Evolutionary conservation across 2,329 filamentous ascomycete genomes (phyloP).

Genomic region (Ophiostoma ips): DNA sequence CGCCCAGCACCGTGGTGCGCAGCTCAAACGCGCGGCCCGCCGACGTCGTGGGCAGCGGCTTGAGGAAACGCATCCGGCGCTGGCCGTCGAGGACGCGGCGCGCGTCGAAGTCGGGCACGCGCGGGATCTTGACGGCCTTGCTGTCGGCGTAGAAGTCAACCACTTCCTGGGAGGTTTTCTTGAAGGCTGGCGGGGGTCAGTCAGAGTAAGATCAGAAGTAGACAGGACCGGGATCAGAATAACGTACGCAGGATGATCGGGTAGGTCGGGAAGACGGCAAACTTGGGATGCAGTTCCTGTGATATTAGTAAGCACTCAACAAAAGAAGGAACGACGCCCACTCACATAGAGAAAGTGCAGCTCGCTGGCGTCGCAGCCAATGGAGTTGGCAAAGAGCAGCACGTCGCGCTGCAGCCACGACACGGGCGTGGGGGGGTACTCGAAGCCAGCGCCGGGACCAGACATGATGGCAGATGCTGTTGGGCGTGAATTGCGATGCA

Average conservation of each 20-base stretch:
- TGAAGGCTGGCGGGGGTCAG: conserved; percentile 47
- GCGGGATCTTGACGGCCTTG: conserved; percentile 52
- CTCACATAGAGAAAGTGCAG: conserved; percentile 83
- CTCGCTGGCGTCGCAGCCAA: conserved; percentile 72
- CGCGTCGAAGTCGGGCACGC: conserved; percentile 62
- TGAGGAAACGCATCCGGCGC: conserved; percentile 63
- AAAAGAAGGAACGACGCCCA: not conserved
- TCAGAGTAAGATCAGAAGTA: not conserved
- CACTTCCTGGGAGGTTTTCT: conserved; percentile 60
- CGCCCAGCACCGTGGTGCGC: conserved; percentile 63
- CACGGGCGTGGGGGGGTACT: conserved; percentile 63
- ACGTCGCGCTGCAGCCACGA: conserved; percentile 81
- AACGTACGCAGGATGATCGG: conserved; percentile 59
- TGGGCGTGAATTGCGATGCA: not conserved
- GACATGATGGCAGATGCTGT: conserved; percentile 22
- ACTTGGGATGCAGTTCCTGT: conserved; percentile 76
- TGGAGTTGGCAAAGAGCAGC: conserved; percentile 79
- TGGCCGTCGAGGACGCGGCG: conserved; percentile 70
- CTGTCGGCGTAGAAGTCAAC: conserved; percentile 71
- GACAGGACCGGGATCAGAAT: not conserved
- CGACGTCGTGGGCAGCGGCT: conserved; percentile 58
- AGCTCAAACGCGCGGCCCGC: conserved; percentile 62
- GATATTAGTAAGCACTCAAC: not conserved
- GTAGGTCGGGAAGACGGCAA: conserved; percentile 81
- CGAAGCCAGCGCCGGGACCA: conserved; percentile 53